phyloP scores from a whole-genome alignment of 805 yeast genomes.

The Wickerhamomyces bovis region DNA sequence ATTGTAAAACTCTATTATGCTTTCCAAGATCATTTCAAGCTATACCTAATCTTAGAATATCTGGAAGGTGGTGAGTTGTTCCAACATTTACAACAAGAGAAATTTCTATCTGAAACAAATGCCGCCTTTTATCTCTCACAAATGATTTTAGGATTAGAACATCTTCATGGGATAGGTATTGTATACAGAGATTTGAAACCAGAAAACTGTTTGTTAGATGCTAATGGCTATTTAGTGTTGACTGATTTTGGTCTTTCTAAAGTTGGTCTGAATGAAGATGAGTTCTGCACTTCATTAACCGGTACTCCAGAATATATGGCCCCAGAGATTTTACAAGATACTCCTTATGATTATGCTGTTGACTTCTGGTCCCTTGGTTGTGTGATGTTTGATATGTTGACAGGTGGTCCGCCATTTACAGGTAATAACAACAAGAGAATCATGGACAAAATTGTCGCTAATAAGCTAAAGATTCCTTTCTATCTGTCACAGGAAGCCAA shows the following conservation, averaged over 20 bases:
- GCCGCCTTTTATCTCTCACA: slow-evolving; percentile 96
- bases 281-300: slow-evolving; percentile 72
- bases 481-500: slow-evolving; percentile 76
- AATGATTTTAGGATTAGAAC: slow-evolving; percentile 85
- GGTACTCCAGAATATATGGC: slow-evolving; percentile 89
- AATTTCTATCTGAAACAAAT: slow-evolving; percentile 82
- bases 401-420: slow-evolving; percentile 85
- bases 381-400: slow-evolving; percentile 68
- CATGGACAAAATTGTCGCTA: slow-evolving; percentile 66
- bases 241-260: slow-evolving; percentile 96
- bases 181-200: slow-evolving; percentile 97
- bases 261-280: slow-evolving; percentile 48
- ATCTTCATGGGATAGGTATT: slow-evolving; percentile 87
- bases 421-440: slow-evolving; percentile 75
- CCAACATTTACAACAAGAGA: slow-evolving; percentile 94
- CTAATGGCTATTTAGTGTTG: slow-evolving; percentile 90
- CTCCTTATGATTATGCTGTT: slow-evolving; percentile 69
- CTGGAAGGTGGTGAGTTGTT: slow-evolving; percentile 89
- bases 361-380: slow-evolving; percentile 95
- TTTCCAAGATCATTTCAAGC: slow-evolving; percentile 70
- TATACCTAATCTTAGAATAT: slow-evolving; percentile 72
- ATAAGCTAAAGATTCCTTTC: slow-evolving; percentile 63
- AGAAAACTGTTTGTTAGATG: slow-evolving; percentile 88
- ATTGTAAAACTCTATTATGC: slow-evolving; percentile 81
- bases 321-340: slow-evolving; percentile 78